Evolutionary conservation across 192 early-diverging fungal genomes (phyloP).

Genomic region (Coemansia sp.): DNA sequence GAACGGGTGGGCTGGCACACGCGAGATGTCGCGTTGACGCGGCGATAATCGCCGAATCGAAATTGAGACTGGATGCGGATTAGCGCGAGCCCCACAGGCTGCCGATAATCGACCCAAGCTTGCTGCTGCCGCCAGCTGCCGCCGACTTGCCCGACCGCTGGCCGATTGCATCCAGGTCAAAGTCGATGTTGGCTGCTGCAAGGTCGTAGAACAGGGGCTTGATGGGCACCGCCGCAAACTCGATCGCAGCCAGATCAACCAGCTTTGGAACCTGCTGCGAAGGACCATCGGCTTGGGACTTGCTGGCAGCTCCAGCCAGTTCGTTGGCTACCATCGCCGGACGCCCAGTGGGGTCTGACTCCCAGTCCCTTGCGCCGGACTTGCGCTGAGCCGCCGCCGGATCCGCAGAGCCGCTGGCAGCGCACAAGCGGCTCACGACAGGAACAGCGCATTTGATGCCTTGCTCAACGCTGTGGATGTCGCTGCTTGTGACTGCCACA

Average conservation of each 20-base stretch:
- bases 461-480: neutral
- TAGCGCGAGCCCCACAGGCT: slow-evolving; percentile 39
- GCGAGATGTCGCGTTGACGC: neutral
- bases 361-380: slow-evolving; percentile 8
- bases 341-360: neutral
- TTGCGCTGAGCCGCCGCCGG: neutral
- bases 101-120: slow-evolving; percentile 46
- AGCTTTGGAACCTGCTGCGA: slow-evolving; percentile 22
- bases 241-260: slow-evolving; percentile 18
- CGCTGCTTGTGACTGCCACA: neutral
- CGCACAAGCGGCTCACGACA: slow-evolving; percentile 9
- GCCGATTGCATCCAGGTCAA: slow-evolving; percentile 34
- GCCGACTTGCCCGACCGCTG: slow-evolving; percentile 20
- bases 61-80: neutral
- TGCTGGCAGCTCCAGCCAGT: neutral
- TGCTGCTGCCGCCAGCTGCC: slow-evolving; percentile 15
- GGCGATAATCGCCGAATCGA: neutral
- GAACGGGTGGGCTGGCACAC: neutral
- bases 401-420: neutral
- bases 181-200: slow-evolving; percentile 39
- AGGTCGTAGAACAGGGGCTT: slow-evolving; percentile 57
- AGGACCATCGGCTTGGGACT: neutral
- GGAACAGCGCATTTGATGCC: neutral
- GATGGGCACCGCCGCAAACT: slow-evolving; percentile 31
- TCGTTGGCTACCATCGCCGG: slow-evolving; percentile 12